Base-by-base conservation (phyloP, 169 alveolate genomes). In the Cryptosporidium andersoni region DNA sequence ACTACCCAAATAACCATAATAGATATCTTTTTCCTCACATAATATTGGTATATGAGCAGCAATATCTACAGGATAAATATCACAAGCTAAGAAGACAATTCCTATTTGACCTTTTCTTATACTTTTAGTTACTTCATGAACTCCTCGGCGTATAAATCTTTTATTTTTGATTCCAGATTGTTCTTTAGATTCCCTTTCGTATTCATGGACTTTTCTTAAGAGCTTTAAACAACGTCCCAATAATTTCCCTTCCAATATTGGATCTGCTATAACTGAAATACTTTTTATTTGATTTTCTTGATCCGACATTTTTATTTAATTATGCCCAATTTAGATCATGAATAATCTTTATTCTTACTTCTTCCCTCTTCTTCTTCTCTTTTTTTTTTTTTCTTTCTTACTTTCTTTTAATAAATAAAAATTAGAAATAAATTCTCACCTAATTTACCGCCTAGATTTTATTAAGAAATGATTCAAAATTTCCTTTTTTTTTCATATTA, bases 61-160 rank as follows among this genome's bases (percentile, higher is more conserved):
- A 4, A 96, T 96, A 88, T 97, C 99, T 45, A 97, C 92, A 1
- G 99, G 99, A 53, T 95, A 94, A 34, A 97, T 97, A 82, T 97
- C 99, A 51, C 97, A 95, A 39, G 99, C 99, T 64, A 97, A 65
- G 12, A 97, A 82, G 14, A 95, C 98, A 48, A 97, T 89, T 37
- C 99, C 98, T 62, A 62, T 66, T 11, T 47, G 66, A 14, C 97
- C 97, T 88, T 96, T 96, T 64, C 98, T 89, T 39, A 97, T 82
- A 55, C 97, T 95, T 85, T 97, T 97, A 40, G 97, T 96, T 11
- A 97, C 99, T 88, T 97, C 99, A 64, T 92, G 96, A 16, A 97
- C 98, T 56, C 99, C 99, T 56, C 98, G 90, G 81, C 93, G 92
- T 47, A 96, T 92, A 52, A 51, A 88, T 68, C 90, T 90, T 65